Evolutionary conservation across 805 yeast genomes (phyloP).

Genomic region (Debaryomyces tyrocola): DNA sequence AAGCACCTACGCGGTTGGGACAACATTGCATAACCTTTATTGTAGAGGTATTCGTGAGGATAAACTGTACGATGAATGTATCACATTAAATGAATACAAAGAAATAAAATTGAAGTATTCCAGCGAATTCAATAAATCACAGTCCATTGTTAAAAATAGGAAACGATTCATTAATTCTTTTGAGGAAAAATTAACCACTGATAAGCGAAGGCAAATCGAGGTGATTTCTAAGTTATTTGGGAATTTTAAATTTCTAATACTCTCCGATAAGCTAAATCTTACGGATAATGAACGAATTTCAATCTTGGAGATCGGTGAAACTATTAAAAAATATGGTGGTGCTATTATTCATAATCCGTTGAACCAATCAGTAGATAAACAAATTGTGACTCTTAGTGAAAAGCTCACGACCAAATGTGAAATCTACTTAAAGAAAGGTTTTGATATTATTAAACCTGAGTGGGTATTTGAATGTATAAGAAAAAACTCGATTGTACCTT

Average conservation of each 20-base stretch:
- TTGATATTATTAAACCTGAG: constrained; percentile 60
- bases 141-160: constrained; percentile 27
- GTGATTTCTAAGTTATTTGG: constrained; percentile 39
- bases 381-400: constrained; percentile 24
- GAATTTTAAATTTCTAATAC: constrained; percentile 48
- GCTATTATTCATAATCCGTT: constrained; percentile 22
- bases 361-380: constrained; percentile 1
- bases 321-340: constrained; percentile 54
- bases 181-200: constrained; percentile 5
- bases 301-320: constrained; percentile 32
- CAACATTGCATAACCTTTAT: constrained; percentile 76
- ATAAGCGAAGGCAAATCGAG: constrained; percentile 7
- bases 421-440: constrained; percentile 38
- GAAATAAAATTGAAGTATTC: constrained; percentile 32
- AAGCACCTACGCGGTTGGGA: constrained; percentile 56
- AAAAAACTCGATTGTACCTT: constrained; percentile 37
- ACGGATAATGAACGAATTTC: constrained; percentile 26
- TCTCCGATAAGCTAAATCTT: constrained; percentile 48
- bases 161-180: constrained; percentile 15
- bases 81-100: constrained; percentile 55
- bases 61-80: constrained; percentile 56
- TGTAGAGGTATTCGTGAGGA: constrained; percentile 69
- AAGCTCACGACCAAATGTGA: constrained; percentile 25
- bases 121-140: constrained; percentile 23
- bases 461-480: constrained; percentile 74